Base-by-base conservation (phyloP, 1,284 basidiomycete genomes). In the Ustilago vetiveriae region DNA sequence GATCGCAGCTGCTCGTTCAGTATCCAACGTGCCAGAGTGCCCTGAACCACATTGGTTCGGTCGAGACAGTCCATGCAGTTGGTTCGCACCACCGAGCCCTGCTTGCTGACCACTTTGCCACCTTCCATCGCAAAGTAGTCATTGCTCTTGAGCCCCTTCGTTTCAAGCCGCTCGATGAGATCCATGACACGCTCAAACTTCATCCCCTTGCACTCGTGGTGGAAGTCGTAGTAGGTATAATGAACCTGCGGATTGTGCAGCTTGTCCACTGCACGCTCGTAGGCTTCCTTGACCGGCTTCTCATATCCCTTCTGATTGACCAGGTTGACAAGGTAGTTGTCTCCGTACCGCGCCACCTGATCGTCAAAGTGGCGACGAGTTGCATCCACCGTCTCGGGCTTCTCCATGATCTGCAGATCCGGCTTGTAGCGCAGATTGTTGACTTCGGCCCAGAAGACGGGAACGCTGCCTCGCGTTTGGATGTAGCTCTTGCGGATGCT, bases 181-280 rank as follows among this genome's bases (percentile, higher is more conserved):
- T 92, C 83, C 65, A 88, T 88, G 70, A 99, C 92, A 44, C 92
- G 88, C 80, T 98, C 92, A 88, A 94, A 99, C 55, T 92, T 89
- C 90, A 98, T 92, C 35, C 91, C 88, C 81, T 89, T 92, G 86
- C 95, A 98, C 83, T 98, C 94, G 74, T 88, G 89, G 83, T 98
- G 95, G 85, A 98, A 99, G 83, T 99, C 96, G 81, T 96, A 99
- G 85, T 98, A 97, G 65, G 91, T 86, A 82, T 99, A 99, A 78
- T 89, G 89, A 47, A 93, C 89, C 43, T 88, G 85, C 6, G 88
- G 85, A 29, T 90, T 75, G 64, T 87, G 86, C 46, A 88, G 83
- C 67, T 82, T 80, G n/a, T 82, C 83, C 33, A 97, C 84, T 52
- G 88, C 87, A 27, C 87, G 87, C 82, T 98, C 96, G 80, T 91